These are phyloP conservation scores for Fraxinus excelsior DNA, from an alignment of 257 asterid genomes.

Conservation along the genomic window DNA sequence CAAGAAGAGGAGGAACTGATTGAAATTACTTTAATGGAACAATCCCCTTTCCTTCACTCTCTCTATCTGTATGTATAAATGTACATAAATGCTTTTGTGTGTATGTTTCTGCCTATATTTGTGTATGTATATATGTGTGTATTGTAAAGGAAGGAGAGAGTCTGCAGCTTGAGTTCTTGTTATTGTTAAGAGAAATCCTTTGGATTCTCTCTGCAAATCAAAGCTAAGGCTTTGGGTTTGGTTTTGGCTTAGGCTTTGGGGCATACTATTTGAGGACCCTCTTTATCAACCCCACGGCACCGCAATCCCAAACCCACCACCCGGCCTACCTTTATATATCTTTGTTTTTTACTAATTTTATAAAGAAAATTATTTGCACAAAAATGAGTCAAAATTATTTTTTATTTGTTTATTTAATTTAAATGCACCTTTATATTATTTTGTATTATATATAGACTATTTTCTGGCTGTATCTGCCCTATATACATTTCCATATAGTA, in stretches of 20 bases:
- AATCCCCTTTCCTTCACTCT: slow-evolving; percentile 33
- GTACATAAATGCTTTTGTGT: slow-evolving; percentile 28
- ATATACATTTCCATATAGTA: neutral
- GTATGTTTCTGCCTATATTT: slow-evolving; percentile 21
- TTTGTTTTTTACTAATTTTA: no score
- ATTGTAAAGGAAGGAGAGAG: neutral
- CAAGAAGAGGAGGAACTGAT: slow-evolving; percentile 40
- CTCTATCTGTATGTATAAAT: slow-evolving; percentile 48
- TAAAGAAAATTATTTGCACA: neutral
- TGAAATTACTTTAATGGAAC: slow-evolving; percentile 37
- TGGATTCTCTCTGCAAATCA: slow-evolving; percentile 72
- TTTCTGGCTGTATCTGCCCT: neutral
- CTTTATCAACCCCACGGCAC: slow-evolving; percentile 37
- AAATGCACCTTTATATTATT: neutral
- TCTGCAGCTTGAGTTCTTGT: slow-evolving; percentile 46
- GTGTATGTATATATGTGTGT: slow-evolving; percentile 24
- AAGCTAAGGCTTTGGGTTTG: slow-evolving; percentile 55
- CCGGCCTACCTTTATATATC: neutral
- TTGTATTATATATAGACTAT: neutral
- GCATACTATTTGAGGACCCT: slow-evolving; percentile 57
- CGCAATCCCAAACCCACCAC: neutral
- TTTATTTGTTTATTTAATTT: neutral
- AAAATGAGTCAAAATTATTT: neutral
- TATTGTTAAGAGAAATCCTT: slow-evolving; percentile 43
- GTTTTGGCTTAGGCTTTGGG: slow-evolving; percentile 48